Base-by-base conservation (phyloP, 768 basidiomycete species). In the Boletales sp. region DNA sequence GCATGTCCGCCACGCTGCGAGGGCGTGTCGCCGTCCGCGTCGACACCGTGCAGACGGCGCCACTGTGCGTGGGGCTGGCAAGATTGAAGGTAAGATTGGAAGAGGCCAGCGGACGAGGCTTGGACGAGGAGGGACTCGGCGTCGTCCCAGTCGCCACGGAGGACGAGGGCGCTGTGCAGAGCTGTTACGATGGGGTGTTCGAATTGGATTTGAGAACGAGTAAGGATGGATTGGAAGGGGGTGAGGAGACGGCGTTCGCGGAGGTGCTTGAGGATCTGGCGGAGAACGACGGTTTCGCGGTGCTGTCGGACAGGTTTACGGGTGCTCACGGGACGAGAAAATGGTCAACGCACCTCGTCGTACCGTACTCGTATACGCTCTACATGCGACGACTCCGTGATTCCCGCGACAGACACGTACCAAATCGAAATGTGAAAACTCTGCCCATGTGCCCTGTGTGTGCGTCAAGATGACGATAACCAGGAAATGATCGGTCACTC, bases 391-490 rank as follows among this genome's bases (percentile, higher is more conserved):
- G 76, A 69, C 19, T 87, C 80, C 2, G 61, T 68, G 30, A 86
- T 79, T 2, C 89, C 90, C 4, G 72, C 67, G 48, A 91, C 56
- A 1, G 82, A 65, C 25, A 90, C 72, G 56, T 84, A 74, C 90
- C 90, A 92, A 46, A 92, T 82, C 2, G 89, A 90, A 19, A 82
- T 81, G 58, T 90, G 87, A 61, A 85, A 91, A 57, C 79, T 84
- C 53, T 77, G 81, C 2, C 77, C 80, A 64, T 89, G 84, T 5
- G 86, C 82, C 35, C 89, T 90, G 44, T 8, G 34, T 11, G 46
- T 15, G 45, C 30, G 9, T 5, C 30, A 28, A 28, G 38, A 36
- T 19, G 21, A 21, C 17, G 14, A 21, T 8, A 21, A 38, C 15
- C 33, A 39, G 8, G 10, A 41, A 2, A 55, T 32, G 11, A 15